Evolutionary conservation across 2,329 filamentous ascomycete genomes (phyloP).

Genomic region (Colletotrichum sp.): DNA sequence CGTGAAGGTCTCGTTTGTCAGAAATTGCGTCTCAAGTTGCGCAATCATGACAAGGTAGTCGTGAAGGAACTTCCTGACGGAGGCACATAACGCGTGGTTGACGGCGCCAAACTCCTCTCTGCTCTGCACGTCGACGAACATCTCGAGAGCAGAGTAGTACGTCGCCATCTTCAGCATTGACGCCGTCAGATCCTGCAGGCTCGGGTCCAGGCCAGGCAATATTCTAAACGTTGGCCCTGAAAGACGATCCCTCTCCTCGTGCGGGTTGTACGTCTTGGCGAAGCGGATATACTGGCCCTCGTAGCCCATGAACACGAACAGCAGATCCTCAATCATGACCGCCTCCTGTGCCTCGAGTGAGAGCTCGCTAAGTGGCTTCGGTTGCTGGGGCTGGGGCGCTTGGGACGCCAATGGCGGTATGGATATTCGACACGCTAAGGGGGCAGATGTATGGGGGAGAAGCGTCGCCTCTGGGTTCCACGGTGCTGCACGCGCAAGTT

Average conservation of each 20-base stretch:
- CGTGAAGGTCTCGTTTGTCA: slow-evolving; percentile 89
- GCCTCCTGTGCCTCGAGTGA: slow-evolving; percentile 84
- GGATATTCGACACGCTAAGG: slow-evolving; percentile 70
- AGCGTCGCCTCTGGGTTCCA: slow-evolving; percentile 86
- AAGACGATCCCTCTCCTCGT: slow-evolving; percentile 85
- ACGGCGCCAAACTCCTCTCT: slow-evolving; percentile 92
- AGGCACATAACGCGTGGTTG: slow-evolving; percentile 95
- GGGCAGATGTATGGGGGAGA: slow-evolving; percentile 69
- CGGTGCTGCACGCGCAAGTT: slow-evolving; percentile 38
- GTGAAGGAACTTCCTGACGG: slow-evolving; percentile 87
- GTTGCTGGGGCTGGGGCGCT: slow-evolving; percentile 73
- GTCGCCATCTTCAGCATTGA: slow-evolving; percentile 95
- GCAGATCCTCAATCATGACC: slow-evolving; percentile 84
- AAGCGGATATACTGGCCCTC: slow-evolving; percentile 98
- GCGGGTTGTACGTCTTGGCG: slow-evolving; percentile 79
- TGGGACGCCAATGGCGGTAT: slow-evolving; percentile 75
- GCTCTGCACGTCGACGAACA: slow-evolving; percentile 94
- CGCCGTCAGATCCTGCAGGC: slow-evolving; percentile 82
- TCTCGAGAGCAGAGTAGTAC: slow-evolving; percentile 88
- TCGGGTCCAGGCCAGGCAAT: slow-evolving; percentile 85
- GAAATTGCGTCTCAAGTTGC: slow-evolving; percentile 90
- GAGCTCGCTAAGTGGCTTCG: slow-evolving; percentile 71
- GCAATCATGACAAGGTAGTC: slow-evolving; percentile 94
- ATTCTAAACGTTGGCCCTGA: slow-evolving; percentile 83
- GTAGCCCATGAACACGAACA: slow-evolving; percentile 97